A percentile compares a stretch with the other conserved stretches of the same genome.
Evolutionary conservation across 352 stramenopile genomes (phyloP).

Genomic region (Pythium insidiosum): DNA sequence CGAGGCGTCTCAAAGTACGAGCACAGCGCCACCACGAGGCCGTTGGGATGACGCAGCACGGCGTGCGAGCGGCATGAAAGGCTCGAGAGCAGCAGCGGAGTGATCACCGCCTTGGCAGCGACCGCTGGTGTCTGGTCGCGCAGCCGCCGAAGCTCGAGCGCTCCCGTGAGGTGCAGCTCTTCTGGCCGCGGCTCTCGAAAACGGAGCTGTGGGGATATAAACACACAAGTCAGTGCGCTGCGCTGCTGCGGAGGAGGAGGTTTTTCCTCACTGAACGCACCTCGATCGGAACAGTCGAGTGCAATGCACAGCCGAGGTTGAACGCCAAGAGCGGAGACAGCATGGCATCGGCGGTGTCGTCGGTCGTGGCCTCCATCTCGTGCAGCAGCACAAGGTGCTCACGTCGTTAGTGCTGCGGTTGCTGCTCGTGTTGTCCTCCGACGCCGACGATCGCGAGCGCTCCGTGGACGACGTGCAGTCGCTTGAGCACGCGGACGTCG

Average conservation of each 20-base stretch:
- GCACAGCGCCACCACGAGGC: constrained; percentile 51
- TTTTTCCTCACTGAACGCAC: too few species aligned
- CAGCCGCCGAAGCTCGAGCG: constrained; percentile 41
- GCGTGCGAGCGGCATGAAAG: constrained; percentile 48
- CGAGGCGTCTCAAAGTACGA: constrained; percentile 42
- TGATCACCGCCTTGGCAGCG: constrained; percentile 52
- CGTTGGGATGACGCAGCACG: constrained; percentile 43
- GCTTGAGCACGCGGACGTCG: too few species aligned
- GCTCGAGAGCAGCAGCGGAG: constrained; percentile 53
- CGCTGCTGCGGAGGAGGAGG: too few species aligned
- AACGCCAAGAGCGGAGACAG: constrained; percentile 71
- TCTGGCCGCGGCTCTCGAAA: too few species aligned
- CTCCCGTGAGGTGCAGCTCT: too few species aligned
- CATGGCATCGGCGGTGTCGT: constrained; percentile 15
- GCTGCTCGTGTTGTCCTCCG: neutral
- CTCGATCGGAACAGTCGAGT: too few species aligned
- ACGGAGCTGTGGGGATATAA: too few species aligned
- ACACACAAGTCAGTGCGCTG: too few species aligned
- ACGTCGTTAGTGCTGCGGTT: neutral
- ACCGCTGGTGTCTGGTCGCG: constrained; percentile 39
- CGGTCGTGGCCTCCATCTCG: constrained; percentile 1
- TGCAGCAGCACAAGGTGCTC: neutral
- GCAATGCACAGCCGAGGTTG: too few species aligned
- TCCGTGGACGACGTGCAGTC: constrained; percentile 7
- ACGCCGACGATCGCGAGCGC: constrained; percentile 1